Conservation (phyloP, 768 basidiomycete species). For the Tulasnella sp. region DNA sequence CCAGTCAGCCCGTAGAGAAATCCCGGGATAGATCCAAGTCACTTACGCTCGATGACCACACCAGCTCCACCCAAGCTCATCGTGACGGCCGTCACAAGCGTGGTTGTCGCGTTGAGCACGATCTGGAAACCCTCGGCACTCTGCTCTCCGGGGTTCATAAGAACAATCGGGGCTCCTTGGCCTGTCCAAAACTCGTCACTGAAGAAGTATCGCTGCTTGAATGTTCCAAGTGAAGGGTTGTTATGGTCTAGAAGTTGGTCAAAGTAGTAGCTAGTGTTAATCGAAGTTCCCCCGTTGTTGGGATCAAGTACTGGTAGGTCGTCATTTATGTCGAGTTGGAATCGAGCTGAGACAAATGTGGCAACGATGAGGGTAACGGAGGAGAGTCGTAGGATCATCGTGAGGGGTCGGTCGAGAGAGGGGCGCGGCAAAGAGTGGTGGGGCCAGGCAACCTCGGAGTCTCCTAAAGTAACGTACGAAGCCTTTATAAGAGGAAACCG, state of each 20-base stretch:
- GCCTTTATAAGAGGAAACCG: no score
- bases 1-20: neutral
- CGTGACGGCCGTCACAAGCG: neutral
- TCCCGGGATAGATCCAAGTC: neutral
- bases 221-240: slow-evolving; percentile 19
- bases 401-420: no score
- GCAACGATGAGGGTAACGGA: no score
- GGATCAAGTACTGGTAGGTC: neutral
- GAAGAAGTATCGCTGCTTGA: slow-evolving; percentile 22
- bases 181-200: neutral
- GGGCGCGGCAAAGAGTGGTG: no score
- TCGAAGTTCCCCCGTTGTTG: neutral
- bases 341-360: neutral
- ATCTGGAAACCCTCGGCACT: neutral
- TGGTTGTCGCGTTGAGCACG: neutral
- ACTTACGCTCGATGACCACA: slow-evolving; percentile 18
- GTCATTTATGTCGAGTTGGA: neutral
- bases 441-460: no score
- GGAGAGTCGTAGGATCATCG: no score
- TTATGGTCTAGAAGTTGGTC: slow-evolving; percentile 21
- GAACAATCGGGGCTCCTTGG: slow-evolving; percentile 12
- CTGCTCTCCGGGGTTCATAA: slow-evolving; percentile 16
- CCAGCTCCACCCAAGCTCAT: slow-evolving; percentile 10
- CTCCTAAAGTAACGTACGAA: no score
- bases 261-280: neutral